Evolutionary conservation across 179 eudicot genomes (phyloP).

Genomic region (Beta macrorhiza): DNA sequence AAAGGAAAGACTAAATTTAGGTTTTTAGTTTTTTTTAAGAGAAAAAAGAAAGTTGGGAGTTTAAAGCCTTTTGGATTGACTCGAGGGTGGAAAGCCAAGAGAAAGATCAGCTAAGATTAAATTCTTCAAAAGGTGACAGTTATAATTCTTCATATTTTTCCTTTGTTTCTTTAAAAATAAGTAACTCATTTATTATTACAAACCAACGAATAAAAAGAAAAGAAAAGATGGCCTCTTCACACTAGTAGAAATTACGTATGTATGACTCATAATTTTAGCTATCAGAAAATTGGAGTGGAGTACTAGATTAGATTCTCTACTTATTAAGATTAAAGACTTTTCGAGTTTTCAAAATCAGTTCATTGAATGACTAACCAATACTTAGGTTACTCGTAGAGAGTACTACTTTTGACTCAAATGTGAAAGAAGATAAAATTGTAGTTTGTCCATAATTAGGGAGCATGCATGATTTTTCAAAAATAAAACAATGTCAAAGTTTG

Average conservation of each 20-base stretch:
- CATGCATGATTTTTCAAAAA: not conserved
- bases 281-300: not conserved
- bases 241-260: not conserved
- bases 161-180: conserved; percentile 18
- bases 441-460: conserved; percentile 3
- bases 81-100: conserved; percentile 43
- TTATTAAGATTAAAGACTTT: conserved; percentile 12
- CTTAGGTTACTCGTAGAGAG: not conserved
- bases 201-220: not conserved
- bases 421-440: conserved; percentile 5
- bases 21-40: not conserved
- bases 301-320: conserved; percentile 2
- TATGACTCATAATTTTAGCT: not conserved
- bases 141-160: conserved; percentile 4
- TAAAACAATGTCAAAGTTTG: too few species aligned
- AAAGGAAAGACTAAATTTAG: conserved; percentile 21
- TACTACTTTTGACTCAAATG: conserved; percentile 22
- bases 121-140: conserved; percentile 3
- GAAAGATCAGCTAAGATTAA: not conserved
- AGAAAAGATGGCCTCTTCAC: not conserved
- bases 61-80: conserved; percentile 60
- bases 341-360: conserved; percentile 18
- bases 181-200: not conserved
- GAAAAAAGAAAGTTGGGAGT: conserved; percentile 15
- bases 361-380: conserved; percentile 15